Percentiles rank a stretch among this genome's conserved stretches.
Evolutionary conservation across 1,139 yeast genomes (phyloP).

Genomic region (Lodderomyces elongisporus): DNA sequence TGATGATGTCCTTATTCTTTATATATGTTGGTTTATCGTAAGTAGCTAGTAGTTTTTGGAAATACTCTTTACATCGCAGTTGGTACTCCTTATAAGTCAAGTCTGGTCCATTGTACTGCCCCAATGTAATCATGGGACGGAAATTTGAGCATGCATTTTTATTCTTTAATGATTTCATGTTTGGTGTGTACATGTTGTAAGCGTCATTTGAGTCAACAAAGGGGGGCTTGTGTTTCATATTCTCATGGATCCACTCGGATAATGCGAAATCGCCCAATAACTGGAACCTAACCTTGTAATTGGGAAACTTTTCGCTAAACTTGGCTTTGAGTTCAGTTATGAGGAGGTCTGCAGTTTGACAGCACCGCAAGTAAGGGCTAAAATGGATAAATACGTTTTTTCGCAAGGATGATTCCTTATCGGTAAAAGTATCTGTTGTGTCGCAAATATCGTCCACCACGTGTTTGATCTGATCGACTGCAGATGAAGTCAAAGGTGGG

Average conservation of each 20-base stretch:
- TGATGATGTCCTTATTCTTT: constrained; percentile 32
- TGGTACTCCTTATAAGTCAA: constrained; percentile 41
- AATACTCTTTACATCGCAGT: constrained; percentile 37
- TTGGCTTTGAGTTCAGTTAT: constrained; percentile 26
- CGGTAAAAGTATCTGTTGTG: constrained; percentile 23
- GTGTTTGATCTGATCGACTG: constrained; percentile 26
- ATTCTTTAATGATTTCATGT: constrained; percentile 34
- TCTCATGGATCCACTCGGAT: constrained; percentile 46
- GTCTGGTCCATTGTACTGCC: constrained; percentile 45
- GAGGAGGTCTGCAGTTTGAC: constrained; percentile 42
- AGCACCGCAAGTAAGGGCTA: constrained; percentile 42
- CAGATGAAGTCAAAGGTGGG: constrained; percentile 33
- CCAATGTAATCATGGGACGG: constrained; percentile 43
- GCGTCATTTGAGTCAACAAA: constrained; percentile 44
- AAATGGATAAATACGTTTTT: constrained; percentile 41
- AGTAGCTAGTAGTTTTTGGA: constrained; percentile 40
- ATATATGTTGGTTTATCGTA: constrained; percentile 37
- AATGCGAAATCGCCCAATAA: constrained; percentile 44
- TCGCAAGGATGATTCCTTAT: constrained; percentile 15
- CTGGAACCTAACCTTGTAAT: constrained; percentile 35
- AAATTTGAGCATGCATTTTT: constrained; percentile 36
- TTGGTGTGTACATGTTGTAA: constrained; percentile 46
- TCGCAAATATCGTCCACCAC: constrained; percentile 28
- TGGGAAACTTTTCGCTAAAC: constrained; percentile 23
- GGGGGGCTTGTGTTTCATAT: constrained; percentile 43